Conservation (phyloP, 73 alveolate species). For the Paramecium caudatum region DNA sequence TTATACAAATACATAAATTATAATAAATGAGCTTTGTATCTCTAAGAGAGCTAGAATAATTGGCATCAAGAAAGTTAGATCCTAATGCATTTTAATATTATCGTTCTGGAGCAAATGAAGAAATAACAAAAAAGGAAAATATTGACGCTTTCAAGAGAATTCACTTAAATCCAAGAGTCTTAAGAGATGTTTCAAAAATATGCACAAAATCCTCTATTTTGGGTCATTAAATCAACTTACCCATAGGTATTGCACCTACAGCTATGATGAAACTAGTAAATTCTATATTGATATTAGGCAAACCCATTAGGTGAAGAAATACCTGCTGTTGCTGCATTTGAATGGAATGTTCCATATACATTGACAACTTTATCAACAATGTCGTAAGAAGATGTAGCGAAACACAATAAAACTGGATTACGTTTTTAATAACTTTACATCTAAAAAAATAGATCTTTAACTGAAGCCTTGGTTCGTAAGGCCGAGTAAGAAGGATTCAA, state of each 20-base stretch:
- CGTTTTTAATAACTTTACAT: constrained; percentile 74
- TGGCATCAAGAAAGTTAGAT: constrained; percentile 61
- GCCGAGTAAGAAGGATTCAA: constrained; percentile 84
- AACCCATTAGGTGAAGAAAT: constrained; percentile 87
- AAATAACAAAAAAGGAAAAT: constrained; percentile 82
- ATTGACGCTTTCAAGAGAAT: constrained; percentile 76
- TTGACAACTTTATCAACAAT: constrained; percentile 83
- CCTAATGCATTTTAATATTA: constrained; percentile 76
- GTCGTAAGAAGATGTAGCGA: constrained; percentile 83
- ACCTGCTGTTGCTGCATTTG: constrained; percentile 84
- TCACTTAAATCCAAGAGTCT: constrained; percentile 80
- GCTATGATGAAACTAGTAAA: constrained; percentile 81
- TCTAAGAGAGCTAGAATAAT: constrained; percentile 67
- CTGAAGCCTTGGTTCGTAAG: constrained; percentile 79
- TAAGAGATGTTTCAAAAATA: constrained; percentile 79
- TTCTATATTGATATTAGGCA: constrained; percentile 65
- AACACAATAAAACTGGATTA: constrained; percentile 76
- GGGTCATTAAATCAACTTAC: constrained; percentile 83
- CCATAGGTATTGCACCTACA: constrained; percentile 89
- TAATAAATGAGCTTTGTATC: constrained; percentile 30
- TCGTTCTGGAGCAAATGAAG: constrained; percentile 86
- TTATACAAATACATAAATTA: not conserved
- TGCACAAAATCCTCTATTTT: constrained; percentile 78
- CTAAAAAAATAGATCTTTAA: constrained; percentile 79
- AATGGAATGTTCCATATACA: constrained; percentile 75